Evolutionary conservation across 176 grass and related monocot species (phyloP).

Genomic region (Musa acuminata): DNA sequence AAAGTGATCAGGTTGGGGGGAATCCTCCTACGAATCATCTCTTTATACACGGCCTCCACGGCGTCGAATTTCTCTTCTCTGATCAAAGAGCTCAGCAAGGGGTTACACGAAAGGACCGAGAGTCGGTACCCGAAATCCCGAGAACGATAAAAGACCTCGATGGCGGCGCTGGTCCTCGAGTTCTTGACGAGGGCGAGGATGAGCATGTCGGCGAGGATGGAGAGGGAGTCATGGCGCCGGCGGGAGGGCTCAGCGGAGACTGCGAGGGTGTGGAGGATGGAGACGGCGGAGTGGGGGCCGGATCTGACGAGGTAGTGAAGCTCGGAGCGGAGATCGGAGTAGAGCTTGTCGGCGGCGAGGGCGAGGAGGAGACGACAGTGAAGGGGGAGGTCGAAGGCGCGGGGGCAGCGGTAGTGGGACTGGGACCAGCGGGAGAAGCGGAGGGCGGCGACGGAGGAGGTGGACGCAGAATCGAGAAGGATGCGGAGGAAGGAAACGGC

Average conservation of each 20-base stretch:
- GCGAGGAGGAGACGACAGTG: slow-evolving; percentile 62
- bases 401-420: slow-evolving; percentile 37
- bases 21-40: slow-evolving; percentile 48
- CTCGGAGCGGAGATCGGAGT: slow-evolving; percentile 60
- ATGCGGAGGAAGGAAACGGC: slow-evolving; percentile 18
- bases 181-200: slow-evolving; percentile 34
- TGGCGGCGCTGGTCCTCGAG: slow-evolving; percentile 27
- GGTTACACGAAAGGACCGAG: slow-evolving; percentile 56
- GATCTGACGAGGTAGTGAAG: slow-evolving; percentile 39
- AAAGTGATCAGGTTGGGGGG: slow-evolving; percentile 55
- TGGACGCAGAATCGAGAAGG: slow-evolving; percentile 41
- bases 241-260: slow-evolving; percentile 8
- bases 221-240: slow-evolving; percentile 20
- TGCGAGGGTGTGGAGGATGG: slow-evolving; percentile 37
- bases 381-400: slow-evolving; percentile 44
- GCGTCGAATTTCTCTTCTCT: slow-evolving; percentile 29
- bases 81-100: slow-evolving; percentile 44
- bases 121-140: slow-evolving; percentile 39
- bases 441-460: slow-evolving; percentile 28
- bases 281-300: slow-evolving; percentile 37
- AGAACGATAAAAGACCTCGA: slow-evolving; percentile 49
- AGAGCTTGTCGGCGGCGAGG: slow-evolving; percentile 38
- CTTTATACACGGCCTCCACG: slow-evolving; percentile 42
- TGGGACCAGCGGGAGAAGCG: slow-evolving; percentile 50
- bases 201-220: slow-evolving; percentile 68